Conservation (phyloP, 2,329 filamentous ascomycete genomes). For the Monosporascus cannonballus region DNA sequence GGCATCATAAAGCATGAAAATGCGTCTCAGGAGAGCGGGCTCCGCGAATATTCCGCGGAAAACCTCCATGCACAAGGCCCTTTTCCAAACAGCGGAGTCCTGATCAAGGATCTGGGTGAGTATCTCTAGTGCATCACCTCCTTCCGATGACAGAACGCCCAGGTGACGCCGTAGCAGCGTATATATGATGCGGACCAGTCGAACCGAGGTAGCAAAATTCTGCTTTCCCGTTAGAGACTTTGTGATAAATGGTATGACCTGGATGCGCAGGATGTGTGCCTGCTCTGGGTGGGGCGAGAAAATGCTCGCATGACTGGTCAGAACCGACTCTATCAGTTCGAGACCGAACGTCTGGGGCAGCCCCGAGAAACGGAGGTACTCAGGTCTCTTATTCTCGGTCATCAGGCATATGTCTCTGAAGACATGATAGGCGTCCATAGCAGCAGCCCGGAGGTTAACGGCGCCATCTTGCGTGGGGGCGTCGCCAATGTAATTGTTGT, state of each 20-base stretch:
- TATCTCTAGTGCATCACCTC: slow-evolving; percentile 74
- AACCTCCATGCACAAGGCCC: slow-evolving; percentile 85
- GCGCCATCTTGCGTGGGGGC: slow-evolving; percentile 60
- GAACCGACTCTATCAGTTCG: slow-evolving; percentile 52
- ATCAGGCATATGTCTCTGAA: slow-evolving; percentile 87
- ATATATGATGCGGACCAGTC: slow-evolving; percentile 76
- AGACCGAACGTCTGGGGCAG: slow-evolving; percentile 73
- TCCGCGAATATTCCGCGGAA: slow-evolving; percentile 83
- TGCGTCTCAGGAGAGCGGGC: slow-evolving; percentile 67
- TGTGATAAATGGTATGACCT: slow-evolving; percentile 79
- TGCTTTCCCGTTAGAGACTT: slow-evolving; percentile 71
- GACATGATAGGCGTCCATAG: slow-evolving; percentile 79
- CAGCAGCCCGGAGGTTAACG: slow-evolving; percentile 65
- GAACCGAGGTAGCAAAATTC: slow-evolving; percentile 75
- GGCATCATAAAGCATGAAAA: slow-evolving; percentile 76
- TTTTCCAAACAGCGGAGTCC: slow-evolving; percentile 78
- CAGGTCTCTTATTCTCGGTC: slow-evolving; percentile 75
- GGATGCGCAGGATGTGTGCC: slow-evolving; percentile 66
- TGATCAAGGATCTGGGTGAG: slow-evolving; percentile 84
- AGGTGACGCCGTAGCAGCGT: slow-evolving; percentile 76
- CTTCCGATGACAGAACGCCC: slow-evolving; percentile 67
- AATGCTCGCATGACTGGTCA: slow-evolving; percentile 58
- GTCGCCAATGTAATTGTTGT: slow-evolving; percentile 57
- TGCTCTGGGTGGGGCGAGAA: slow-evolving; percentile 77
- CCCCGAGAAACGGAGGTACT: slow-evolving; percentile 73